phyloP scores from a whole-genome alignment of 2,329 filamentous ascomycete species.

The Diaporthe batatas region DNA sequence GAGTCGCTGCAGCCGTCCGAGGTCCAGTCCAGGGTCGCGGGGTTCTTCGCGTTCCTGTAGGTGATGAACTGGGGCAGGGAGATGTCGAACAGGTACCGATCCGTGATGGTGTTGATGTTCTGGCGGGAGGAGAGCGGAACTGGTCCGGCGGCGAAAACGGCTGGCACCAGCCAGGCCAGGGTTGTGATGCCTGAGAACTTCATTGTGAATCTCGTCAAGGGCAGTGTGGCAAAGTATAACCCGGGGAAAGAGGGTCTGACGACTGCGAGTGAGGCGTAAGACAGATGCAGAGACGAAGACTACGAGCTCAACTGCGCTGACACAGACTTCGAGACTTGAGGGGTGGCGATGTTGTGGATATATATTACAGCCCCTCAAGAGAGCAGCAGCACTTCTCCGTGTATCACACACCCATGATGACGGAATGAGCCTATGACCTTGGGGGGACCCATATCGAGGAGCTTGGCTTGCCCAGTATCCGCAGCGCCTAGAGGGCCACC shows the following conservation, averaged over 20 bases:
- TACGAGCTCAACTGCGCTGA: not conserved
- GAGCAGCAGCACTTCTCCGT: not conserved
- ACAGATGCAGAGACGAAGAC: not conserved
- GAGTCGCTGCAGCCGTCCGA: conserved; percentile 33
- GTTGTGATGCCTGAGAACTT: conserved; percentile 22
- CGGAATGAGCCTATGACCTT: conserved; percentile 17
- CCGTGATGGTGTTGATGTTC: conserved; percentile 7
- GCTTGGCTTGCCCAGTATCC: not conserved
- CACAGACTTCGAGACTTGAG: not conserved
- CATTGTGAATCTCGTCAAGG: conserved; percentile 11
- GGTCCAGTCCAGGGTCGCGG: conserved; percentile 23
- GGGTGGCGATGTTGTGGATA: conserved; percentile 16
- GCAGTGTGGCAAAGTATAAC: not conserved
- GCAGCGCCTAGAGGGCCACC: conserved; percentile 27
- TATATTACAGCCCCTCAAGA: not conserved
- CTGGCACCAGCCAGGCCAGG: conserved; percentile 26
- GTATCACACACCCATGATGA: conserved; percentile 19
- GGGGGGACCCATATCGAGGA: not conserved
- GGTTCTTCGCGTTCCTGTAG: conserved; percentile 11
- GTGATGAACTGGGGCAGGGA: conserved; percentile 16
- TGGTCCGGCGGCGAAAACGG: conserved; percentile 13
- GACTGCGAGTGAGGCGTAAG: not conserved
- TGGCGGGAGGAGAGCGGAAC: conserved; percentile 10
- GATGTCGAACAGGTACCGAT: conserved; percentile 24
- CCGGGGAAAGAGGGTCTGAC: conserved; percentile 6